Percentiles rank a stretch among this genome's conserved stretches.
Evolutionary conservation across 805 yeast species (phyloP).

Genomic region (Lipomyces yamanashiensis): DNA sequence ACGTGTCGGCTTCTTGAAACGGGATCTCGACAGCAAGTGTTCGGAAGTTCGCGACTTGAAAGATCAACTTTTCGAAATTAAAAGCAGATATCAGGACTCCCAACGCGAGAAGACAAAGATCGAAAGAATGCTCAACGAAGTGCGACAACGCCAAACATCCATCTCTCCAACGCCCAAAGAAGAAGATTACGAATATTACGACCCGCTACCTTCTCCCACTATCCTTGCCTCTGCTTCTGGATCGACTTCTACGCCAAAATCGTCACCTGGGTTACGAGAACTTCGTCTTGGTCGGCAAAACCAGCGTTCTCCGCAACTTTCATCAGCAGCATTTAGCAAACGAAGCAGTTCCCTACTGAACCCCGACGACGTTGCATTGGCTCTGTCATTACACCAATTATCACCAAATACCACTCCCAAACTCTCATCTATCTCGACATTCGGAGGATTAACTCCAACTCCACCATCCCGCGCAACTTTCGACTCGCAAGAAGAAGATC

Average conservation of each 20-base stretch:
- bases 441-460: too few relatives aligned
- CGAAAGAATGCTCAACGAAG: constrained; percentile 31
- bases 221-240: neutral
- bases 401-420: neutral
- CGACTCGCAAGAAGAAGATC: neutral
- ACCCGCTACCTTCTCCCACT: constrained; percentile 9
- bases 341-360: constrained; percentile 31
- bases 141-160: constrained; percentile 25
- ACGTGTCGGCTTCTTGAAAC: constrained; percentile 13
- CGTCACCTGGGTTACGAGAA: constrained; percentile 28
- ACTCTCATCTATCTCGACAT: neutral
- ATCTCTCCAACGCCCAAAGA: neutral
- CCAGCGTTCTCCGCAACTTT: constrained; percentile 12
- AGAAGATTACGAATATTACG: constrained; percentile 30
- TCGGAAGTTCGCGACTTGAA: constrained; percentile 35
- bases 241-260: neutral
- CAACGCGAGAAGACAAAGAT: constrained; percentile 28
- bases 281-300: constrained; percentile 33
- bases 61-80: constrained; percentile 33
- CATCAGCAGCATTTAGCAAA: constrained; percentile 16
- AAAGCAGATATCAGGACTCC: constrained; percentile 30
- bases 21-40: constrained; percentile 32
- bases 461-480: too few relatives aligned
- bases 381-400: neutral
- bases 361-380: constrained; percentile 20